These are phyloP conservation scores for Syncephalastrum monosporum DNA, from an alignment of 371 early-diverging fungal genomes.

Conservation along the genomic window DNA sequence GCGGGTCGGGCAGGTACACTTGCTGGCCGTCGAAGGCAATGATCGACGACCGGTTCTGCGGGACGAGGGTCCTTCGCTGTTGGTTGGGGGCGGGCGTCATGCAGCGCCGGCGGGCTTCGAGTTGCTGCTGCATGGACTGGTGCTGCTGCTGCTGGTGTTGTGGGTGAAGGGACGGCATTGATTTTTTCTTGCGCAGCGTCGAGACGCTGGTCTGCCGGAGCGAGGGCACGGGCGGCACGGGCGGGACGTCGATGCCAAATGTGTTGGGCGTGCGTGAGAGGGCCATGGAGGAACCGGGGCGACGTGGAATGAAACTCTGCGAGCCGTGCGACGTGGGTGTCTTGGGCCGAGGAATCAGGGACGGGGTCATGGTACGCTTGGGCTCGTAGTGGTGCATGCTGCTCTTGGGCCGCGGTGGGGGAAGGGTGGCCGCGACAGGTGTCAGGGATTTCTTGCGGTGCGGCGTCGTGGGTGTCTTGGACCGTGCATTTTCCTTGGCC, in stretches of 20 bases:
- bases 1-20: slow-evolving; percentile 46
- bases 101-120: neutral
- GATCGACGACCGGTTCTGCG: slow-evolving; percentile 8
- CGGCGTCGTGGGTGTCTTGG: slow-evolving; percentile 16
- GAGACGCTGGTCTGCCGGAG: too few species aligned
- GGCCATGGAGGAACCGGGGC: slow-evolving; percentile 35
- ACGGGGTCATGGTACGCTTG: slow-evolving; percentile 28
- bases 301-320: slow-evolving; percentile 29
- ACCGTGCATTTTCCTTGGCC: slow-evolving; percentile 7
- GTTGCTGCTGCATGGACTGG: slow-evolving; percentile 3
- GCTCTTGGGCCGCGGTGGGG: slow-evolving; percentile 20
- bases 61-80: slow-evolving; percentile 1
- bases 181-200: slow-evolving; percentile 25
- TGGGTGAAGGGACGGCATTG: slow-evolving; percentile 21
- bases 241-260: neutral
- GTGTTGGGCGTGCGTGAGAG: slow-evolving; percentile 13
- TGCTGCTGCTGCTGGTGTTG: slow-evolving; percentile 2
- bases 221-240: neutral
- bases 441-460: too few species aligned
- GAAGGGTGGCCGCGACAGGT: slow-evolving; percentile 10
- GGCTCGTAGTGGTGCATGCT: slow-evolving; percentile 16
- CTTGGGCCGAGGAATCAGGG: slow-evolving; percentile 34
- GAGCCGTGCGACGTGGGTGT: slow-evolving; percentile 26
- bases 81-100: neutral
- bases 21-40: slow-evolving; percentile 24